Base-by-base conservation (phyloP, 768 basidiomycete genomes). In the Sutorius australiensis region DNA sequence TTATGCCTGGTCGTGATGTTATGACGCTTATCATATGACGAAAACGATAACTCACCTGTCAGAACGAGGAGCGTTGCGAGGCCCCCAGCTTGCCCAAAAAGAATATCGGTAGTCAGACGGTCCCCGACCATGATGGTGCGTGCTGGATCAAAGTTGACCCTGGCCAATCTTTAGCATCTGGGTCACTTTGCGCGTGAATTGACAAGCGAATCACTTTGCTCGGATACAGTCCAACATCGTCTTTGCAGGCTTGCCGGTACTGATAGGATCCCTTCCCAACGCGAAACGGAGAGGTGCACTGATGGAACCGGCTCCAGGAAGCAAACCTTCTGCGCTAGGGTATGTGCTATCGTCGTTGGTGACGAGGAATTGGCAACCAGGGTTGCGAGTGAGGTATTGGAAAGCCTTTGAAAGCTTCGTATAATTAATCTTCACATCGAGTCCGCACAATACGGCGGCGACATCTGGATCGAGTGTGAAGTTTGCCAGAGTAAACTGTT, bases 51-150 rank as follows among this genome's bases (percentile, higher is more conserved):
- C 70, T 57, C 65, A 89, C 93, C 94, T n/a, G 92, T 94, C 60
- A 98, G 73, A 51, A 98, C 95, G 38, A 98, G 83, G 51, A 98
- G 75, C 0, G 95, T 98, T 16, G 87, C 70, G 19, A 97, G 77
- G 27, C 92, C 92, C 38, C 92, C 92, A 42, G 81, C 80, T 66
- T 90, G 80, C 46, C 95, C 97, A 63, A 98, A 99, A 47, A 89
- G 72, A 61, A 99, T 98, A 71, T 99, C 95, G 6, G 97, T 98
- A 67, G 91, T 88, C 59, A 99, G 78, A 55, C 95, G 82, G 73
- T 99, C 95, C 38, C 95, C 95, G 41, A 98, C 78, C 92, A 99
- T 98, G 67, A 98, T 83, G 14, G 95, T 94, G 48, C 84, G 77
- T 55, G 78, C 73, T 39, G 91, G 91, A 70, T 98, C 89, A 67